Base-by-base conservation (phyloP, 192 early-diverging fungal genomes). In the Entomortierella lignicola region DNA sequence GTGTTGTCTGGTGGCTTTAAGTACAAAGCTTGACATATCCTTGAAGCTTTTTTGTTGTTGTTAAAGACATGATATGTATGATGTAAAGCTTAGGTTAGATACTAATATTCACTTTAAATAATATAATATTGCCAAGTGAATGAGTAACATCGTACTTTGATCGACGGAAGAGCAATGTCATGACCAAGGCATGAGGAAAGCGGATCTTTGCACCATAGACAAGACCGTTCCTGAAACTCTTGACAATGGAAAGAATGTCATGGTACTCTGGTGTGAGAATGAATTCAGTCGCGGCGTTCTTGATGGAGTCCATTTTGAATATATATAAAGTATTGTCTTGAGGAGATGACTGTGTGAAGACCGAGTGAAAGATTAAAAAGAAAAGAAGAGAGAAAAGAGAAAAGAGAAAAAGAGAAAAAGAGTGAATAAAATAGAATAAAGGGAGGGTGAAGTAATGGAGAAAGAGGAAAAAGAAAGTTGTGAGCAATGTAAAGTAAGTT, bases 131-230 rank as follows among this genome's bases (percentile, higher is more conserved):
- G 13, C 8, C 39, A 43, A 23, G n/a, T 29, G 27, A n/a, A 55
- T 25, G 44, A 43, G 39, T 23, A 5, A 21, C 2, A 59, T 66
- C 84, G 68, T 86, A 95, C 93, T 89, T 93, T 59, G 93, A 93
- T n/a, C 83, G 80, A 29, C 95, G 89, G 85, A 99, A 99, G 64
- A 99, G 82, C 59, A 99, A 83, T 10, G 97, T 96, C 97, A 98
- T 98, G 60, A 98, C 95, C 0, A 98, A 81, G 20, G 96, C 96
- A 81, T 98, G 96, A n/a, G 96, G 96, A 66, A 98, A 97, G 48
- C 97, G 86, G 62, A 99, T 91, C 83, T 98, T 96, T 52, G 96
- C 94, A 32, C 96, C 97, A 67, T 99, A 99, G 12, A 99, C 97
- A 50, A 95, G 88, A 63, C 97, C 97, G 81, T 96, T 99, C 61